A percentile compares a stretch with the other conserved stretches of the same genome.
These are phyloP conservation scores for Lojkania enalia DNA, from an alignment of 2,329 filamentous ascomycete genomes.

Conservation along the genomic window DNA sequence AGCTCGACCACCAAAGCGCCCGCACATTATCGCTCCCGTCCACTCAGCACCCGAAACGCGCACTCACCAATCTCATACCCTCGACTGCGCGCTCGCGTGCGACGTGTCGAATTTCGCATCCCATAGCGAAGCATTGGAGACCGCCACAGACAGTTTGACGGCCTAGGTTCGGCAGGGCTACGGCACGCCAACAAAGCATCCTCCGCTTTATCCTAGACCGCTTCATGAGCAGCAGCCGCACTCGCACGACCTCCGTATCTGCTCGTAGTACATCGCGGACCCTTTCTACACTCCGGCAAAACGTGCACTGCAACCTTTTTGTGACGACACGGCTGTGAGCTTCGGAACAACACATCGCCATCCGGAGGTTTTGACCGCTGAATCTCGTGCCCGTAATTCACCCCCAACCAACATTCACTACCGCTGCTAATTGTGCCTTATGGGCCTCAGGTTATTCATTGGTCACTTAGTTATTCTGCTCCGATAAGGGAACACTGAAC, in stretches of 20 bases:
- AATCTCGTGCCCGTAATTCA: slow-evolving; percentile 1
- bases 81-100: slow-evolving; percentile 23
- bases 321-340: neutral
- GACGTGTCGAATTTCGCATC: slow-evolving; percentile 22
- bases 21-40: slow-evolving; percentile 25
- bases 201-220: slow-evolving; percentile 30
- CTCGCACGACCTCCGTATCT: neutral
- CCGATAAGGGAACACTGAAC: too few relatives aligned
- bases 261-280: too few relatives aligned
- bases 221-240: neutral
- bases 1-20: slow-evolving; percentile 20
- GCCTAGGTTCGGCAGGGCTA: neutral
- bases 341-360: neutral
- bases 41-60: slow-evolving; percentile 27
- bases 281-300: too few relatives aligned
- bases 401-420: neutral
- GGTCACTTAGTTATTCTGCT: too few relatives aligned
- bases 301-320: too few relatives aligned
- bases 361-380: neutral
- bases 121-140: slow-evolving; percentile 17
- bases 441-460: too few relatives aligned
- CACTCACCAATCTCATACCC: slow-evolving; percentile 11
- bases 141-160: slow-evolving; percentile 22
- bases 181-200: slow-evolving; percentile 22
- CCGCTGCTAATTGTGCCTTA: too few relatives aligned